phyloP scores from a whole-genome alignment of 768 basidiomycete genomes.

The Boletus speciosus region DNA sequence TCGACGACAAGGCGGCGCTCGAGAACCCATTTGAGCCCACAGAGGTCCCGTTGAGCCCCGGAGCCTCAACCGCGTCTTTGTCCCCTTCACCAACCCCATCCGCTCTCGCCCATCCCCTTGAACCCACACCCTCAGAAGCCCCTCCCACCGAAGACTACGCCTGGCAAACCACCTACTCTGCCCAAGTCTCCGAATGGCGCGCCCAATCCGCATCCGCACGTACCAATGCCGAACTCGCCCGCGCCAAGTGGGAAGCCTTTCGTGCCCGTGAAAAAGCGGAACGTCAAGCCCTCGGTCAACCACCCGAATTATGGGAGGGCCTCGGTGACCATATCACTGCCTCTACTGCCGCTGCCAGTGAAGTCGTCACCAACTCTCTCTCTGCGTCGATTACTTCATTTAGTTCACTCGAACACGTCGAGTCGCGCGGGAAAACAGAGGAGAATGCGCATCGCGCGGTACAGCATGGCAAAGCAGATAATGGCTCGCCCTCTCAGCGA shows the following conservation, averaged over 20 bases:
- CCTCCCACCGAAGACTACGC: conserved; percentile 35
- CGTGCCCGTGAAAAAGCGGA: conserved; percentile 46
- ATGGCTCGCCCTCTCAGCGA: conserved; percentile 43
- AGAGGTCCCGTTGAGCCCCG: conserved; percentile 16
- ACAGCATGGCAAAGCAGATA: conserved; percentile 13
- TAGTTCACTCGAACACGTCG: conserved; percentile 13
- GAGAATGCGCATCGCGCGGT: conserved; percentile 8
- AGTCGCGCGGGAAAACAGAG: conserved; percentile 28
- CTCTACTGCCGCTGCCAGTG: conserved; percentile 17
- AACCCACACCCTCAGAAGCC: background rate
- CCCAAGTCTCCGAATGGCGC: conserved; percentile 67
- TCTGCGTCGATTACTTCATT: conserved; percentile 19
- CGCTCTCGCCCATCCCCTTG: background rate
- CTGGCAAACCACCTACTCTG: conserved; percentile 70
- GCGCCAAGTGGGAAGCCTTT: conserved; percentile 66
- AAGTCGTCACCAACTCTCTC: conserved; percentile 17
- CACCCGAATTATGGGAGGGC: conserved; percentile 15
- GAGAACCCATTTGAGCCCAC: conserved; percentile 26
- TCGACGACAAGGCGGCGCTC: conserved; percentile 20
- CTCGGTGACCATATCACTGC: conserved; percentile 30
- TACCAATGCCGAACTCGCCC: conserved; percentile 70
- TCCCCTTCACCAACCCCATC: background rate
- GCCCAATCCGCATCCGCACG: conserved; percentile 68
- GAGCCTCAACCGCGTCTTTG: background rate
- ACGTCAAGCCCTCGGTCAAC: conserved; percentile 31